A percentile compares a stretch with the other conserved stretches of the same genome.
phyloP scores from a whole-genome alignment of 2,329 filamentous ascomycete species.

The Aspergillus udagawae region DNA sequence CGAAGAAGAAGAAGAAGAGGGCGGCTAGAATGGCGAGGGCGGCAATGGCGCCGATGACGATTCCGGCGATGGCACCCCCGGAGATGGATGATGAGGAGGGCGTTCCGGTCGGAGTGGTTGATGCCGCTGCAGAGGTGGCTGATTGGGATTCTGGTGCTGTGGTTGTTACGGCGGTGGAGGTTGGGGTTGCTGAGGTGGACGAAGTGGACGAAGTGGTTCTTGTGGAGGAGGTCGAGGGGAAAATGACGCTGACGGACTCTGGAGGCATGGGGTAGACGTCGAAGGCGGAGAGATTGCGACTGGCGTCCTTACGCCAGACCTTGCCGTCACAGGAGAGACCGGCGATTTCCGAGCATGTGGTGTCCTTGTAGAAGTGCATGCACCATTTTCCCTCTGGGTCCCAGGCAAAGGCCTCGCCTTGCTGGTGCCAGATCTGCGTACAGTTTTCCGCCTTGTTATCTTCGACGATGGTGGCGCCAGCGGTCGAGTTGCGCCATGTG shows the following conservation, averaged over 20 bases:
- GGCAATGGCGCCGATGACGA: slow-evolving; percentile 4
- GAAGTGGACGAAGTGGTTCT: not conserved
- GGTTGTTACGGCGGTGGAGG: slow-evolving; percentile 1
- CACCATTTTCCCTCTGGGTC: slow-evolving; percentile 14
- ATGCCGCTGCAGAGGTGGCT: not conserved
- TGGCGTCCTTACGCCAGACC: slow-evolving; percentile 6
- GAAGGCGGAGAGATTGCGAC: slow-evolving; percentile 8
- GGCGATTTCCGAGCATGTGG: slow-evolving; percentile 1
- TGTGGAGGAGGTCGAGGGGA: not conserved
- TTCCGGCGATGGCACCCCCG: slow-evolving; percentile 5
- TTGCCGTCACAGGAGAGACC: slow-evolving; percentile 9
- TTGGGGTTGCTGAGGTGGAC: not conserved
- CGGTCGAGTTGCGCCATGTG: slow-evolving; percentile 12
- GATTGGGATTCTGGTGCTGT: not conserved
- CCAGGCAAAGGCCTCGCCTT: slow-evolving; percentile 8
- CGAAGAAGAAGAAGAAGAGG: slow-evolving; percentile 5
- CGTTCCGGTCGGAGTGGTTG: not conserved
- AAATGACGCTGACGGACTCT: not conserved
- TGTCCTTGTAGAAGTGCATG: slow-evolving; percentile 8
- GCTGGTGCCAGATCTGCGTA: slow-evolving; percentile 11
- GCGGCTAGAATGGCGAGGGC: slow-evolving; percentile 1
- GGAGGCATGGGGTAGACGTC: slow-evolving; percentile 12
- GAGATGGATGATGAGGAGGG: not conserved
- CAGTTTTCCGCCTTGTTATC: slow-evolving; percentile 4
- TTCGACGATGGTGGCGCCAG: not conserved